phyloP scores from a whole-genome alignment of 2,329 filamentous ascomycete species.

The Aspergillus glaucus region DNA sequence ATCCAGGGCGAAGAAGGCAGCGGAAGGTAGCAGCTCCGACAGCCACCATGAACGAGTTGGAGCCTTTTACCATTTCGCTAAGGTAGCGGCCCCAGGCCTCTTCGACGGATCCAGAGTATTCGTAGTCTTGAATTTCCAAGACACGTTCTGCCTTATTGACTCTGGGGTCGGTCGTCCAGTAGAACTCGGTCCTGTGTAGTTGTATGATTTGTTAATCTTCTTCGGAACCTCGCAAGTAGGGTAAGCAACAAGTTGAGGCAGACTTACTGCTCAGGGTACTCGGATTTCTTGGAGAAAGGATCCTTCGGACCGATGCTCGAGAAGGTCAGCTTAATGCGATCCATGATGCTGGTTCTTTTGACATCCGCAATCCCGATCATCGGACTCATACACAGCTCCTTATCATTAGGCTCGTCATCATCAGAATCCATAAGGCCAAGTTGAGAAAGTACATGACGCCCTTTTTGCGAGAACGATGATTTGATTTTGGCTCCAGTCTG shows the following conservation, averaged over 20 bases:
- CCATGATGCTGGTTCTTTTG: constrained; percentile 6
- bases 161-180: not conserved
- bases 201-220: not conserved
- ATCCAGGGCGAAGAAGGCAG: constrained; percentile 9
- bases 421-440: no score
- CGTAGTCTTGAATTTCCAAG: constrained; percentile 6
- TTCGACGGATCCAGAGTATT: constrained; percentile 9
- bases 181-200: not conserved
- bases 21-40: not conserved
- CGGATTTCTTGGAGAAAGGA: not conserved
- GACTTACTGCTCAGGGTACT: not conserved
- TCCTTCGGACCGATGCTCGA: not conserved
- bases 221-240: not conserved
- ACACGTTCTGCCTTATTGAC: not conserved
- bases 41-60: not conserved
- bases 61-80: not conserved
- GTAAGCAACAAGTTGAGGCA: not conserved
- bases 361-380: constrained; percentile 8
- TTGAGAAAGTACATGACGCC: not conserved
- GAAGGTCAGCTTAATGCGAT: constrained; percentile 1
- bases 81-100: constrained; percentile 10
- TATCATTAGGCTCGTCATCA: not conserved
- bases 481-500: constrained; percentile 3
- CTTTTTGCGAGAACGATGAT: not conserved
- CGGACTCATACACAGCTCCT: constrained; percentile 3